A percentile compares a stretch with the other conserved stretches of the same genome.
These are phyloP conservation scores for Gremmenia infestans DNA, from an alignment of 2,329 filamentous ascomycete genomes.

Conservation along the genomic window DNA sequence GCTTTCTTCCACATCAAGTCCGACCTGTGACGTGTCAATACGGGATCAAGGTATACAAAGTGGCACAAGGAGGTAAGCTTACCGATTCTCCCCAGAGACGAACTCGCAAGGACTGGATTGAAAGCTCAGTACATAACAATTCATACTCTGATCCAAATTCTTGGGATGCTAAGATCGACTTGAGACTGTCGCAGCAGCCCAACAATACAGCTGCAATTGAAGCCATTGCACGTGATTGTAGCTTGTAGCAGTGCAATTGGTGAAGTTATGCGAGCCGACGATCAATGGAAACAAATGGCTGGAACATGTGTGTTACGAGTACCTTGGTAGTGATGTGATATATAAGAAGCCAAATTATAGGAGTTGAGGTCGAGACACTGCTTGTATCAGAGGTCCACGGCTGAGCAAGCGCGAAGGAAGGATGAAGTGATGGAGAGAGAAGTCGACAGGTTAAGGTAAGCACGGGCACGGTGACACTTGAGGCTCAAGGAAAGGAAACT, in stretches of 20 bases:
- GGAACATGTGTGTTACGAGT: neutral
- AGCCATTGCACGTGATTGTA: conserved; percentile 6
- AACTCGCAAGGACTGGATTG: conserved; percentile 19
- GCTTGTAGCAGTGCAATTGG: neutral
- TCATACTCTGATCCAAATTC: conserved; percentile 23
- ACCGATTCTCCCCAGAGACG: conserved; percentile 24
- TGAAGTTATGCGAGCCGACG: neutral
- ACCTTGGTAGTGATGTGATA: neutral
- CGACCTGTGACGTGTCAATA: conserved; percentile 12
- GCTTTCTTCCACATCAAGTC: conserved; percentile 11
- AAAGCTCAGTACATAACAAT: conserved; percentile 20
- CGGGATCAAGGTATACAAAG: neutral
- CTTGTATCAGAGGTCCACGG: neutral
- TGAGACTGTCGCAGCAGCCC: conserved; percentile 12
- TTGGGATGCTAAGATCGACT: conserved; percentile 15
- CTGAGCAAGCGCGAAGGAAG: neutral
- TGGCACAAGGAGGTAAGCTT: neutral
- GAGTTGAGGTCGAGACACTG: neutral
- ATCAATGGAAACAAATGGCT: neutral
- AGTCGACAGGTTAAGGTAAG: neutral
- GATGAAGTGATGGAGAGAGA: neutral
- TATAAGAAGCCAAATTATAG: neutral
- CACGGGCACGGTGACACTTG: too few species aligned
- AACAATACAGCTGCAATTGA: conserved; percentile 11
- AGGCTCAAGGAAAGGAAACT: too few species aligned